Evolutionary conservation across 2,329 filamentous ascomycete species (phyloP).

Genomic region (Scortechinia acanthostroma): DNA sequence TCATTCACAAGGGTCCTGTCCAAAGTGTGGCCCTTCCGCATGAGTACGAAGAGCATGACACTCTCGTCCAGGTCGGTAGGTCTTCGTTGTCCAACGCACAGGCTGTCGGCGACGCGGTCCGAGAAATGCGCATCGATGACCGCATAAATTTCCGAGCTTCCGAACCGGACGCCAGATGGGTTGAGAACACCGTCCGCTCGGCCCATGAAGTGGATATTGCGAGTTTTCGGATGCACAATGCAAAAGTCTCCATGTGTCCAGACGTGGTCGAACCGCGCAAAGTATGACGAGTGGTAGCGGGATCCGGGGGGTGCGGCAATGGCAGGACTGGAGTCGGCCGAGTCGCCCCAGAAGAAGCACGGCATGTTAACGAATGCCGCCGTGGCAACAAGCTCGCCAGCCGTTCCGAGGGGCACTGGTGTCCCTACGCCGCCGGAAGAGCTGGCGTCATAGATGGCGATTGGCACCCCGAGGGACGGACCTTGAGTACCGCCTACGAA

Average conservation of each 20-base stretch:
- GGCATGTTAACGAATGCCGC: slow-evolving; percentile 46
- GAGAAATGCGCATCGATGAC: slow-evolving; percentile 64
- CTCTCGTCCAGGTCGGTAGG: slow-evolving; percentile 43
- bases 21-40: slow-evolving; percentile 48
- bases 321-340: slow-evolving; percentile 23
- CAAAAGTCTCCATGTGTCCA: slow-evolving; percentile 84
- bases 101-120: slow-evolving; percentile 57
- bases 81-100: slow-evolving; percentile 73
- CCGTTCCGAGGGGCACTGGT: too few relatives aligned
- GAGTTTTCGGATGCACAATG: slow-evolving; percentile 60
- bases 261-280: slow-evolving; percentile 55
- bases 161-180: slow-evolving; percentile 72
- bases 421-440: too few relatives aligned
- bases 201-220: slow-evolving; percentile 59
- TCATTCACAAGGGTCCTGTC: slow-evolving; percentile 42
- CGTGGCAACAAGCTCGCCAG: slow-evolving; percentile 45
- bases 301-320: slow-evolving; percentile 30
- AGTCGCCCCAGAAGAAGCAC: slow-evolving; percentile 20
- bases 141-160: slow-evolving; percentile 72
- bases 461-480: slow-evolving; percentile 38
- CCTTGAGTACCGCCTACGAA: slow-evolving; percentile 49
- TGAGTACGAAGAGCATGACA: slow-evolving; percentile 46
- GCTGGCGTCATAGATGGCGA: slow-evolving; percentile 41
- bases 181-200: slow-evolving; percentile 76
- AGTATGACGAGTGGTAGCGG: slow-evolving; percentile 54